Base-by-base conservation (phyloP, 2,329 filamentous ascomycete species). In the Exophiala lecanii-corni region DNA sequence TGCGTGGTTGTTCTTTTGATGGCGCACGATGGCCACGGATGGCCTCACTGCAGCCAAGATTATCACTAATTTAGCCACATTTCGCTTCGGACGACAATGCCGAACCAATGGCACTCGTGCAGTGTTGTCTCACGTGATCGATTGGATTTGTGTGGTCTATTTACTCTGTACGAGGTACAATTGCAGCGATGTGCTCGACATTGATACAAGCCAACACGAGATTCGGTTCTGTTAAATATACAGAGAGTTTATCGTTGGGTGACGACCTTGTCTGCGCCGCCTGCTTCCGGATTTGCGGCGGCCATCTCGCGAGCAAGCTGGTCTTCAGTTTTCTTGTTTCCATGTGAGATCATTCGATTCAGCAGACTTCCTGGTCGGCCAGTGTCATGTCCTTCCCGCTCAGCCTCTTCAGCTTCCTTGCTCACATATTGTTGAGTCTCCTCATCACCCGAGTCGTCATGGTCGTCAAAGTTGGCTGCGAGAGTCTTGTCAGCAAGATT, bases 261-360 rank as follows among this genome's bases (percentile, higher is more conserved):
- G 5, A 47, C 41, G 19, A 40, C 37, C 30, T 36, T 43, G 28
- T 48, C 44, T 10, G 44, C 32, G 13, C 18, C 30, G 7, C 40
- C 41, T n/a, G 47, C 40, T 15, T 39, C 35, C 4, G 45, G 25
- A 18, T 48, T 48, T 9, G 39, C 31, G 13, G 45, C 49, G 10
- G 49, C 49, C 21, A 33, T 26, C 30, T 51, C 49, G 15, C 45
- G 41, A 15, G 45, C 49, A 39, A 51, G 25, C 33, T 49, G 49
- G n/a, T 51, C 45, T 30, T 52, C 49, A 19, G 53, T 55, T 47
- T 55, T 55, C 41, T 54, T 50, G 47, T 55, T 55, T 37, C 53
- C 53, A 39, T 54, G 51, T 19, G 39, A 35, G 36, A 55, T 55
- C 47, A 54, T 44, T n/a, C 53, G 46, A 41, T 55, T 54, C 36